Base-by-base conservation (phyloP, 2,329 filamentous ascomycete genomes). In the Sporothrix schenckii region DNA sequence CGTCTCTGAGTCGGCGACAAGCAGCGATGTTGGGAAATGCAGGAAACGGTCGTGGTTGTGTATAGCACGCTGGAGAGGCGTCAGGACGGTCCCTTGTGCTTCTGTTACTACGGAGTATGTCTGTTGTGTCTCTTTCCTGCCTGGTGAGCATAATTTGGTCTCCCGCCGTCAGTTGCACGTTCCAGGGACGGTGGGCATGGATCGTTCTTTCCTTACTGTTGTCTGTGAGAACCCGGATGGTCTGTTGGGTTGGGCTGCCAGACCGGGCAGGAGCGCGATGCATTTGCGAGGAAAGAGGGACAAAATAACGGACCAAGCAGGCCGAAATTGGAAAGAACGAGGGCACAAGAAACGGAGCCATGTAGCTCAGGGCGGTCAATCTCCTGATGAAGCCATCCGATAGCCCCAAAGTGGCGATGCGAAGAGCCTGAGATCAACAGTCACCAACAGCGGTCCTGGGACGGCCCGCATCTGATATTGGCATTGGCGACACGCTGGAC, bases 201-300 rank as follows among this genome's bases (percentile, higher is more conserved):
- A 47, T 16, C 21, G 41, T 30, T 27, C 16, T 65, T 65, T 49
- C 44, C 47, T 65, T 24, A 34, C 24, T 14, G 16, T n/a, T 6
- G 13, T 2, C 10, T n/a, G 14, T 49, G 61, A 50, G 61, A 65
- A 65, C 61, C 61, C 61, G 44, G 61, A 65, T 65, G 44, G 61
- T 9, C 61, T 65, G 44, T 16, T 34, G 14, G 44, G 24, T 30
- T 30, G 44, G 19, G 44, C 44, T 11, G 16, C 27, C 61, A 27
- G 24, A 50, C 24, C 11, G 16, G 41, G 44, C 50, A 50, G 27
- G 44, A 50, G 61, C 24, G 24, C 9, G 7, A 30, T 30, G n/a
- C 61, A 65, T 50, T 13, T 2, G 7, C 39, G 44, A 34, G 34
- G 34, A 5, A 34, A 34, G 34, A 5, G 34, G 11, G 4, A 44